Evolutionary conservation across 2,329 filamentous ascomycete species (phyloP).

Genomic region (Ceratocystis albifundus): DNA sequence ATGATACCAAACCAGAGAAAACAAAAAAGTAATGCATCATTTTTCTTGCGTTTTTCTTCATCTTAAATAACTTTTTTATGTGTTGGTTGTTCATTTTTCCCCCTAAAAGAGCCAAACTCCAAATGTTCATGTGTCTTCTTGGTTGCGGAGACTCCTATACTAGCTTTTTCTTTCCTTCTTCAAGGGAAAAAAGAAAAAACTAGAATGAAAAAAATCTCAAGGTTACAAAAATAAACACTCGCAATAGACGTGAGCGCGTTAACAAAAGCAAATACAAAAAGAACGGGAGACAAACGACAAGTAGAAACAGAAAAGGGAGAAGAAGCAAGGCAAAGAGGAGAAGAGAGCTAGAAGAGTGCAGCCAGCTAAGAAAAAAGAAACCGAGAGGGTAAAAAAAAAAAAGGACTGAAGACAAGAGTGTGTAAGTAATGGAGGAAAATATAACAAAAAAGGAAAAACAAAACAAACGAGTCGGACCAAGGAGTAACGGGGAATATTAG

Average conservation of each 20-base stretch:
- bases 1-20: too few relatives aligned
- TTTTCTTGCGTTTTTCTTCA: conserved; percentile 8
- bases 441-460: too few relatives aligned
- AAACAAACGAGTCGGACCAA: too few relatives aligned
- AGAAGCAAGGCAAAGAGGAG: background rate
- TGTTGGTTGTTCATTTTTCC: conserved; percentile 9
- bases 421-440: background rate
- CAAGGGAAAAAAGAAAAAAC: background rate
- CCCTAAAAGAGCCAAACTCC: conserved; percentile 8
- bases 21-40: background rate
- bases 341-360: background rate
- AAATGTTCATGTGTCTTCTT: conserved; percentile 3
- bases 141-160: too few relatives aligned
- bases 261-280: conserved; percentile 7
- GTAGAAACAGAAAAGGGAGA: background rate
- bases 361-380: background rate
- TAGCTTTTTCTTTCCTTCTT: background rate
- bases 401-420: background rate
- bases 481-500: background rate
- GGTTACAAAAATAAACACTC: conserved; percentile 24
- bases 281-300: conserved; percentile 3
- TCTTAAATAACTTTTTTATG: conserved; percentile 20
- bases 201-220: conserved; percentile 23
- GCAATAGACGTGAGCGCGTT: background rate
- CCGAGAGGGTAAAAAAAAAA: background rate